Evolutionary conservation across 1,284 basidiomycete species (phyloP).

Genomic region (Leccinum griseonigrum): DNA sequence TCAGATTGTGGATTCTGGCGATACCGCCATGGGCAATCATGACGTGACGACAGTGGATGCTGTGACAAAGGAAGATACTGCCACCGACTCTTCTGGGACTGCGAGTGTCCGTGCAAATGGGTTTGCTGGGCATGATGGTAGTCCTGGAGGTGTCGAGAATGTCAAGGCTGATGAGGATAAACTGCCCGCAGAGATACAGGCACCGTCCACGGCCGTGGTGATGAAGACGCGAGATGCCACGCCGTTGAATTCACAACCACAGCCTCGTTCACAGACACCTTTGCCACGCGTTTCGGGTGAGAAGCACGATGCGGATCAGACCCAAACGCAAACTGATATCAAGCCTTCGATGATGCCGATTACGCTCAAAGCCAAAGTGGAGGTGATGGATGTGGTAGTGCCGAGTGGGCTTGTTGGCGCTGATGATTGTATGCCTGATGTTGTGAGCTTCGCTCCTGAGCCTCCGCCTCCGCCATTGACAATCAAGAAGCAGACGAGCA

Average conservation of each 20-base stretch:
- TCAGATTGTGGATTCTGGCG: background rate
- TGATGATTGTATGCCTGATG: conserved; percentile 23
- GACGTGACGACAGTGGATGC: conserved; percentile 12
- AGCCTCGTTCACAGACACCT: background rate
- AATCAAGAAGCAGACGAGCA: conserved; percentile 17
- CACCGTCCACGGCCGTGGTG: background rate
- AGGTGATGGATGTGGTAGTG: conserved; percentile 29
- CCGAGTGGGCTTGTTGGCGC: conserved; percentile 19
- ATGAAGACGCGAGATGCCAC: background rate
- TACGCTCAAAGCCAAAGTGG: conserved; percentile 34
- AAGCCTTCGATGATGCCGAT: background rate
- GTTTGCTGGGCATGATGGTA: background rate
- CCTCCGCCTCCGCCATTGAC: conserved; percentile 35
- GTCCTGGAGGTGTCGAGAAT: background rate
- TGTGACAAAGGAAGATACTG: background rate
- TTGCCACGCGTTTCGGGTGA: conserved; percentile 6
- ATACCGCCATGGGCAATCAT: conserved; percentile 4
- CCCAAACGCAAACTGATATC: conserved; percentile 6
- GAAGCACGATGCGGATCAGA: conserved; percentile 8
- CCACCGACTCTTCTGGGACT: background rate
- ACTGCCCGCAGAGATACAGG: background rate
- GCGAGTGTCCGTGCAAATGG: background rate
- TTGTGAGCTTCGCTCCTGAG: conserved; percentile 32
- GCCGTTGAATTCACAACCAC: conserved; percentile 2
- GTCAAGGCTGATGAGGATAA: background rate